A percentile compares a stretch with the other conserved stretches of the same genome.
Evolutionary conservation across 768 basidiomycete genomes (phyloP).

Genomic region (Boletus eberwhitei): DNA sequence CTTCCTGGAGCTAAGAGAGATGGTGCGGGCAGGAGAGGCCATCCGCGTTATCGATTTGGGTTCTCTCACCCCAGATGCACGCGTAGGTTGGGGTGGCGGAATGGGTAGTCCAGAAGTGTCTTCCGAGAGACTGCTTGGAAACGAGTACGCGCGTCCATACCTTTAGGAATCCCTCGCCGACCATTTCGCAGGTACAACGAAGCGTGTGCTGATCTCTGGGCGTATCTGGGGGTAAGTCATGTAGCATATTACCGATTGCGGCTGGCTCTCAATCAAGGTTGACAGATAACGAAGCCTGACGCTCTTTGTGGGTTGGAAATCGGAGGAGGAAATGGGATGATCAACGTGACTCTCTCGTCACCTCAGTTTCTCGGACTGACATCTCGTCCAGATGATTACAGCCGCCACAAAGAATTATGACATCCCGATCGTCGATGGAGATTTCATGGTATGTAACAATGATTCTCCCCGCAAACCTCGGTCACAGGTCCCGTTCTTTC

Average conservation of each 20-base stretch:
- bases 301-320: constrained; percentile 40
- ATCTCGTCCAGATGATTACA: constrained; percentile 31
- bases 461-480: neutral
- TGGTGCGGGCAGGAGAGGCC: constrained; percentile 46
- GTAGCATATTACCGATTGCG: neutral
- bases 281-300: constrained; percentile 31
- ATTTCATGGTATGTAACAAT: constrained; percentile 37
- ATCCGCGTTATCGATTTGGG: constrained; percentile 46
- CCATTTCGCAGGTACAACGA: constrained; percentile 30
- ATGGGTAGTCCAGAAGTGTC: constrained; percentile 44
- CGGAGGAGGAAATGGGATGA: constrained; percentile 46
- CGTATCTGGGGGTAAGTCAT: constrained; percentile 23
- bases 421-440: constrained; percentile 42
- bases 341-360: constrained; percentile 29
- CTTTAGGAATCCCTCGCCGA: neutral
- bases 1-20: constrained; percentile 49
- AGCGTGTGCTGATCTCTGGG: constrained; percentile 30
- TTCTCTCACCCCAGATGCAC: constrained; percentile 40
- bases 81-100: constrained; percentile 39
- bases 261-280: neutral
- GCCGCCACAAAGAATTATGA: constrained; percentile 35
- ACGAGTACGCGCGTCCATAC: constrained; percentile 28
- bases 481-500: constrained; percentile 4
- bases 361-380: constrained; percentile 6
- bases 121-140: constrained; percentile 36